Conservation (phyloP, 371 early-diverging fungal species). For the Mortierella sp. region DNA sequence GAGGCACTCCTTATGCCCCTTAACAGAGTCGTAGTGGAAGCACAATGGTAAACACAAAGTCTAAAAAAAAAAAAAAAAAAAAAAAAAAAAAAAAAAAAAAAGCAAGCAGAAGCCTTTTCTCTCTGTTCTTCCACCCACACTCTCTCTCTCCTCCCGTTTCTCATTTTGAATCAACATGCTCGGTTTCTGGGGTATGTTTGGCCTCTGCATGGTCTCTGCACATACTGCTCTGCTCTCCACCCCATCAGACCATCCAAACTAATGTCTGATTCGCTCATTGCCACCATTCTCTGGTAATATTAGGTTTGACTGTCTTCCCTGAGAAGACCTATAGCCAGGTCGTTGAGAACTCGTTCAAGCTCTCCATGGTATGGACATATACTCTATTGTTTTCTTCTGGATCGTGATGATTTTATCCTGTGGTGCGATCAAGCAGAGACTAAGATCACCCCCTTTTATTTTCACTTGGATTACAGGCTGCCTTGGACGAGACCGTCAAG, state of each 20-base stretch:
- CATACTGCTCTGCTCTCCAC: conserved; percentile 44
- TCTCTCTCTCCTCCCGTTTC: too few relatives aligned
- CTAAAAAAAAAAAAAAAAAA: too few relatives aligned
- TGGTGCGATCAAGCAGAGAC: background rate
- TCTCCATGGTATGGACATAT: conserved; percentile 68
- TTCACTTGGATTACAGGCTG: conserved; percentile 63
- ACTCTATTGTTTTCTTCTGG: background rate
- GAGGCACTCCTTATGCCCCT: too few relatives aligned
- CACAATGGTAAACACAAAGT: too few relatives aligned
- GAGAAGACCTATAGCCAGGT: conserved; percentile 76
- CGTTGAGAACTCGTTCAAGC: conserved; percentile 78
- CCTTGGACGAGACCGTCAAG: conserved; percentile 67
- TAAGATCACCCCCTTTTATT: too few relatives aligned
- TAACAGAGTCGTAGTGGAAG: too few relatives aligned
- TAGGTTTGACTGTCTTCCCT: conserved; percentile 53
- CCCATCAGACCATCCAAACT: conserved; percentile 54
- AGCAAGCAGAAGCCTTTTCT: too few relatives aligned
- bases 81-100: too few relatives aligned
- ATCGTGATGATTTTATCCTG: background rate
- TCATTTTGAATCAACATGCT: conserved; percentile 19
- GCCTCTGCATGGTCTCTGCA: background rate
- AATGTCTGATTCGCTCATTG: background rate
- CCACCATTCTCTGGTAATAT: conserved; percentile 58
- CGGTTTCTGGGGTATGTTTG: conserved; percentile 31
- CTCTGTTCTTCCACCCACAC: too few relatives aligned